Conservation (phyloP, 148 eudicot species). For the Rhododendron ferrugineum region DNA sequence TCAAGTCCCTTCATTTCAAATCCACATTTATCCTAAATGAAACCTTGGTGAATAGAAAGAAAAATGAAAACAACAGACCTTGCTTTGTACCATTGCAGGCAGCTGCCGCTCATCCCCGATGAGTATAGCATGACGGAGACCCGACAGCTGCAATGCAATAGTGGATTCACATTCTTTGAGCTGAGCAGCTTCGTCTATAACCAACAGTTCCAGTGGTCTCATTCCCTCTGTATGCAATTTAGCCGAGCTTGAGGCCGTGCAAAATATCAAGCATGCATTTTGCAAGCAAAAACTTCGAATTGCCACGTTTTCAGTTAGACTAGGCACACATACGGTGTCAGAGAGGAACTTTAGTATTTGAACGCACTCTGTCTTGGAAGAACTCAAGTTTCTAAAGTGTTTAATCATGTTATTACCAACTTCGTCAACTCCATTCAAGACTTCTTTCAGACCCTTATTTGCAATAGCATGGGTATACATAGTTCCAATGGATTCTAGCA, state of each 20-base stretch:
- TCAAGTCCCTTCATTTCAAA: no score
- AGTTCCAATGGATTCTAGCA: conserved; percentile 18
- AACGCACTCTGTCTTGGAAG: conserved; percentile 3
- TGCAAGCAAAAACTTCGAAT: conserved; percentile 29
- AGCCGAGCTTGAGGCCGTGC: conserved; percentile 52
- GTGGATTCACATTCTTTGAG: conserved; percentile 57
- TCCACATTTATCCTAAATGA: no score
- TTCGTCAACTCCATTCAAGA: conserved; percentile 7
- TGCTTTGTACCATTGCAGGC: conserved; percentile 33
- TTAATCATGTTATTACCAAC: not conserved
- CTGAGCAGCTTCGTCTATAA: conserved; percentile 65
- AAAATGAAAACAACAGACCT: not conserved
- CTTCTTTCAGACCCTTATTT: conserved; percentile 8
- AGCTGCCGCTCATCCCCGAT: conserved; percentile 61
- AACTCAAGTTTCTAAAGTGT: not conserved
- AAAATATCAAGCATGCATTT: conserved; percentile 39
- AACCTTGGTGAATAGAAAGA: not conserved
- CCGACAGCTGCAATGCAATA: conserved; percentile 41
- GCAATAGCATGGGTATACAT: not conserved
- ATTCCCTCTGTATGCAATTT: conserved; percentile 13
- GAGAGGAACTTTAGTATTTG: conserved; percentile 27
- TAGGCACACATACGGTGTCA: not conserved
- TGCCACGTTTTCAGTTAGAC: not conserved
- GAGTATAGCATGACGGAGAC: conserved; percentile 37
- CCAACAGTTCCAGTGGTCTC: conserved; percentile 20